Evolutionary conservation across 805 yeast species (phyloP), one percentile per base, ranked within the genome.

Genomic region (Sungouiella thailandica): DNA sequence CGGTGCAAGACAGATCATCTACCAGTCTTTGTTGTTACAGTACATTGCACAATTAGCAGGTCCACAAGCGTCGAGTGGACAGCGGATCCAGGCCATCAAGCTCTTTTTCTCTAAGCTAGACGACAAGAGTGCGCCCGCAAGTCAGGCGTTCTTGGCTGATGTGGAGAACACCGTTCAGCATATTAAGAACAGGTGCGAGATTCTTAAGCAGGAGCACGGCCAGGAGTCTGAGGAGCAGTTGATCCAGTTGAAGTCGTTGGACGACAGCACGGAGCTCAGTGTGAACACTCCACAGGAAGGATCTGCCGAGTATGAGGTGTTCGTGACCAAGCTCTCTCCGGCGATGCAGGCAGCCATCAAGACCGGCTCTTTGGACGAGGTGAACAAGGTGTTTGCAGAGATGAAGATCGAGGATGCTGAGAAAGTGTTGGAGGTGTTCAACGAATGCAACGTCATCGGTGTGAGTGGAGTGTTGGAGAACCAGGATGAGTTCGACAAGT

Each of bases 181-280:
- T 58, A 83, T 93, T 44, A 72, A 73, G 41, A 60, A 57, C 16
- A 75, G 99, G 55, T 87, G 95, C 53, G 71, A 78, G 51, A 58
- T 86, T 3, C 69, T 93, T 36, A 57, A 68, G 29, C 57, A 67
- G 32, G 85, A 83, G 48, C 60, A 57, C 12, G 66, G 67, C 24
- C 57, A 47, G 4, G 57, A 53, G 9, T 66, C 55, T 4, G 89
- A 78, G 29, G 90, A 79, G 32, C 90, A 80, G 37, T 78, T 82
- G 40, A 88, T 90, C 45, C 98, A 90, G 61, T 68, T 90, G 53
- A 84, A 84, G 52, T 78, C 96, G 0, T 72, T 89, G 38, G 97
- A 90, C 58, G 95, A 93, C 26, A 72, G 79, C 38, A 76, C 88
- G 2, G 80, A 82, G 56, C 68, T 90, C 28, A 70, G 76, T 30